Evolutionary conservation across 306 rosid species (phyloP).

Genomic region (Pterocarpus santalinus): DNA sequence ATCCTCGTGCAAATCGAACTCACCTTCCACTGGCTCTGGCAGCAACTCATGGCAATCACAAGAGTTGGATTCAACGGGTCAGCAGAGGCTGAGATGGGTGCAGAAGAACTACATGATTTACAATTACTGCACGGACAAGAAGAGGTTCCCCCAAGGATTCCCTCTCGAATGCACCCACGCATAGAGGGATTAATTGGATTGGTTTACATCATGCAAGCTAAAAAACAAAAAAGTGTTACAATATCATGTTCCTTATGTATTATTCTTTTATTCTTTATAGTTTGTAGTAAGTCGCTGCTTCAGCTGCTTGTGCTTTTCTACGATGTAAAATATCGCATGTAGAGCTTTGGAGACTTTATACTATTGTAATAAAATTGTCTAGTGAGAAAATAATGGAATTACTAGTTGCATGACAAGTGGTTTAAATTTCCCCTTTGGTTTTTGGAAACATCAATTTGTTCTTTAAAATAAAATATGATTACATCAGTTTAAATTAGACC

Average conservation of each 20-base stretch:
- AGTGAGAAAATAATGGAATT: neutral
- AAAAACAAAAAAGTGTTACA: neutral
- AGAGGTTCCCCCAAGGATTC: conserved; percentile 56
- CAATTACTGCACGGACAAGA: conserved; percentile 63
- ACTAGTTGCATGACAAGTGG: neutral
- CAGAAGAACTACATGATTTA: conserved; percentile 75
- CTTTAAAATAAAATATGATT: too few relatives aligned
- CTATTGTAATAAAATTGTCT: neutral
- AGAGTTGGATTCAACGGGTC: conserved; percentile 58
- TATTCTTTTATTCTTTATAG: neutral
- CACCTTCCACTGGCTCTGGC: conserved; percentile 1
- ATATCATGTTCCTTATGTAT: neutral
- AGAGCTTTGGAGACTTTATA: neutral
- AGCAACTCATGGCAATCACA: conserved; percentile 59
- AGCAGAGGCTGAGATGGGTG: conserved; percentile 63
- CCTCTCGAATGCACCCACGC: too few relatives aligned
- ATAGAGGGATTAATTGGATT: neutral
- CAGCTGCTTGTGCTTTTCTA: neutral
- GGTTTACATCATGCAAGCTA: neutral
- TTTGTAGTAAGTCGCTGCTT: neutral
- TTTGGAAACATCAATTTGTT: too few relatives aligned
- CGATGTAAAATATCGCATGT: neutral
- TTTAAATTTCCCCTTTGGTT: neutral
- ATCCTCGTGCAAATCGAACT: conserved; percentile 59
- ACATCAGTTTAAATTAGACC: too few relatives aligned